Conservation (phyloP, 306 rosid species). For the Luffa acutangula region DNA sequence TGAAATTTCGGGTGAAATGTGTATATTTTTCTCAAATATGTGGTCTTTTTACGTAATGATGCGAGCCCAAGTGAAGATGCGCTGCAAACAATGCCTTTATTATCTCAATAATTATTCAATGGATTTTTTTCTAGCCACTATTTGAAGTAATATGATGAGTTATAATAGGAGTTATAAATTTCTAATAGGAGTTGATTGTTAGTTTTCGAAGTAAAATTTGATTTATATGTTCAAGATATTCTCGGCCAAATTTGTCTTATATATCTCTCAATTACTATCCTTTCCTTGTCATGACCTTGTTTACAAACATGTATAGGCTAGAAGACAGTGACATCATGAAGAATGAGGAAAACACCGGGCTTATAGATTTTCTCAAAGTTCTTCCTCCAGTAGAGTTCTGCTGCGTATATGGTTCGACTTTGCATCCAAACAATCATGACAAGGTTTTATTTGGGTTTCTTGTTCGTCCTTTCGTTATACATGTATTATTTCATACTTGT, state of each 20-base stretch:
- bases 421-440: slow-evolving; percentile 33
- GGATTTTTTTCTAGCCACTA: neutral
- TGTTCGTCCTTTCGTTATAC: neutral
- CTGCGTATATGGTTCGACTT: slow-evolving; percentile 43
- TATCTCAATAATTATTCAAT: neutral
- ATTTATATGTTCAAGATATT: neutral
- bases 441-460: slow-evolving; percentile 20
- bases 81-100: neutral
- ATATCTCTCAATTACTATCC: neutral
- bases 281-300: neutral
- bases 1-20: neutral
- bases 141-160: neutral
- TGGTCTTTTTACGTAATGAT: neutral
- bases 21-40: neutral
- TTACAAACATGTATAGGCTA: neutral
- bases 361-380: slow-evolving; percentile 23
- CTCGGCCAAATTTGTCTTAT: neutral
- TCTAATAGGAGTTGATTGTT: neutral
- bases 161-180: neutral
- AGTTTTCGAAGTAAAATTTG: neutral
- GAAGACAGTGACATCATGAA: slow-evolving; percentile 15
- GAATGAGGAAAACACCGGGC: slow-evolving; percentile 12
- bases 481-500: neutral
- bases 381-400: slow-evolving; percentile 48
- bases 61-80: neutral